Percentiles rank a stretch among this genome's conserved stretches.
phyloP scores from a whole-genome alignment of 768 basidiomycete species.

The Boletus sp. region DNA sequence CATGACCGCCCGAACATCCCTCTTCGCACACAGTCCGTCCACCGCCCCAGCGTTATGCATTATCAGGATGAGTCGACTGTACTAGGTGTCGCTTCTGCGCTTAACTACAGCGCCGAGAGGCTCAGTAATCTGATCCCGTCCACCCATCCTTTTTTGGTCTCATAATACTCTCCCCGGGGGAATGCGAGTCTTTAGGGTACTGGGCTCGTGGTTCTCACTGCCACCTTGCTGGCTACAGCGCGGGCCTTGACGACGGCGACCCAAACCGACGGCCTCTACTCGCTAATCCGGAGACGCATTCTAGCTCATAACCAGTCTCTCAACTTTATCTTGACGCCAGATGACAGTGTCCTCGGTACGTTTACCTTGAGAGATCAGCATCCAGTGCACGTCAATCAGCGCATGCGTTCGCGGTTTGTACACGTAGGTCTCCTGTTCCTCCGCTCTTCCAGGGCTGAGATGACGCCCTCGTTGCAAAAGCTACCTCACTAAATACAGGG shows the following conservation, averaged over 20 bases:
- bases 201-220: background rate
- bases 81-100: too few species aligned
- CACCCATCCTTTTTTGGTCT: too few species aligned
- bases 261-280: slow-evolving; percentile 28
- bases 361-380: slow-evolving; percentile 30
- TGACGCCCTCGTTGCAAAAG: too few species aligned
- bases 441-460: background rate
- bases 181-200: background rate
- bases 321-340: slow-evolving; percentile 27
- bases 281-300: slow-evolving; percentile 36
- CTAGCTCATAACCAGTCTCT: slow-evolving; percentile 34
- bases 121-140: too few species aligned
- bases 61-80: too few species aligned
- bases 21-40: too few species aligned
- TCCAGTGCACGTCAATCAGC: too few species aligned
- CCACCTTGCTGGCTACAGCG: background rate
- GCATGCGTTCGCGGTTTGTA: slow-evolving; percentile 38
- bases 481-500: too few species aligned
- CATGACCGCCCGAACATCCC: too few species aligned
- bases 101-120: too few species aligned
- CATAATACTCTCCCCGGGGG: too few species aligned
- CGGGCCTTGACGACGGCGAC: background rate
- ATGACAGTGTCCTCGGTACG: slow-evolving; percentile 24
- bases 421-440: slow-evolving; percentile 26
- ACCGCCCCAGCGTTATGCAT: too few species aligned